Evolutionary conservation across 2,329 filamentous ascomycete species (phyloP), one percentile per base, ranked within the genome.

Genomic region (Stromatinia cepivora): DNA sequence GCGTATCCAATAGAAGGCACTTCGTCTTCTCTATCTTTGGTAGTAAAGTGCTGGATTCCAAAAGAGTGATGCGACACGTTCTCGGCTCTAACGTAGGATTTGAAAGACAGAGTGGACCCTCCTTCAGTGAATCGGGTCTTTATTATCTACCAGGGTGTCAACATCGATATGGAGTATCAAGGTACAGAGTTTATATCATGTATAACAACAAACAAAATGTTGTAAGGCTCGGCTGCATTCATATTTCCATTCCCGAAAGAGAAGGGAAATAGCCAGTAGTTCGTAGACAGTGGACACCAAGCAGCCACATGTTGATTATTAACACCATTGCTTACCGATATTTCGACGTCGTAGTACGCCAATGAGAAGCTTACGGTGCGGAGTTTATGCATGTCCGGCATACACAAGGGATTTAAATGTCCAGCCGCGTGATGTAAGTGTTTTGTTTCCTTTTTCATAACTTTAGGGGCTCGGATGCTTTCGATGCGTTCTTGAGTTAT

Each of bases 361-460:
- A 62, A 48, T 34, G 28, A 62, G 58, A 45, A 4, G 13, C 28
- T 31, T 15, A 46, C 45, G 42, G 42, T 25, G 31, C 59, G 59
- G 59, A 62, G 59, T 48, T 62, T 50, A 50, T 50, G 59, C 28
- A 50, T 50, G 59, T 62, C 59, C 59, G 59, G 45, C 45, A 36
- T 36, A 50, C 10, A 62, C 59, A 1, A 62, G 59, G 59, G 59
- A 22, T 61, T 13, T n/a, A 11, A 34, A 45, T n/a, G 11, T 20
- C 25, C 25, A 53, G 22, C 39, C 39, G 13, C 57, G 28, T 34
- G 28, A 48, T 42, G 11, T 36, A 50, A 50, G 28, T 34, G 7
- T n/a, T 22, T 57, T 20, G 31, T 7, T 57, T 11, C 3, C 45
- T 62, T 36, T n/a, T 28, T n/a, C 28, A 34, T 62, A 62, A 48